Evolutionary conservation across 176 grass and related monocot genomes (phyloP), one percentile per base, ranked within the genome.

Genomic region (Tuctoria greenei): DNA sequence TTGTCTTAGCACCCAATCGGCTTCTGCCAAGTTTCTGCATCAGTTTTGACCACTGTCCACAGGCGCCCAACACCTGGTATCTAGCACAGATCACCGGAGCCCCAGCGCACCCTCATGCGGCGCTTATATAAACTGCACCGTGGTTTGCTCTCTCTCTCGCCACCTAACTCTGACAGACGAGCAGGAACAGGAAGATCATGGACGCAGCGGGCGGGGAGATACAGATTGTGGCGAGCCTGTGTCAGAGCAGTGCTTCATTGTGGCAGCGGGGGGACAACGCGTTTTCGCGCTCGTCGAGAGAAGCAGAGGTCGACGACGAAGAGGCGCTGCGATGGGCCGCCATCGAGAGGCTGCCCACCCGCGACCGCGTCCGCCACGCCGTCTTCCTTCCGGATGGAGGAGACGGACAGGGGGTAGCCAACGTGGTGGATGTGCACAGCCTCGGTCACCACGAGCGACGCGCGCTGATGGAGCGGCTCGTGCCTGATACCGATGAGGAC

Each of bases 271-370:
- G 76, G 34, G 84, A 88, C 13, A 84, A 90, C 64, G 83, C 87
- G 8, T 93, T 93, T 70, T 85, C 84, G 40, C 78, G 81, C 15
- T 97, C 93, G 16, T 88, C 89, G 4, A 56, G 86, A 54, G 90
- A 97, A 0, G 88, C 89, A 46, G 78, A 97, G 39, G 39, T 40
- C 39, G 39, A 40, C 74, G 93, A 97, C 47, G 90, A 97, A 82
- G 93, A 91, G 88, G 86, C 93, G 23, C 76, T 97, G 61, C 84
- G 81, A 8, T 97, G 93, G 93, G 90, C 93, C 14, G 88, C 93
- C 10, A 69, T 97, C 8, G 93, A 97, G 93, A 93, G 63, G 74
- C 72, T 97, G 24, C 93, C 93, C 38, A 97, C 93, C 31, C 85
- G 83, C 74, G 89, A 91, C 79, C 81, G 94, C 45, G 59, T 97